Conservation (phyloP, 176 grass and related monocot genomes). For the Olyra latifolia region DNA sequence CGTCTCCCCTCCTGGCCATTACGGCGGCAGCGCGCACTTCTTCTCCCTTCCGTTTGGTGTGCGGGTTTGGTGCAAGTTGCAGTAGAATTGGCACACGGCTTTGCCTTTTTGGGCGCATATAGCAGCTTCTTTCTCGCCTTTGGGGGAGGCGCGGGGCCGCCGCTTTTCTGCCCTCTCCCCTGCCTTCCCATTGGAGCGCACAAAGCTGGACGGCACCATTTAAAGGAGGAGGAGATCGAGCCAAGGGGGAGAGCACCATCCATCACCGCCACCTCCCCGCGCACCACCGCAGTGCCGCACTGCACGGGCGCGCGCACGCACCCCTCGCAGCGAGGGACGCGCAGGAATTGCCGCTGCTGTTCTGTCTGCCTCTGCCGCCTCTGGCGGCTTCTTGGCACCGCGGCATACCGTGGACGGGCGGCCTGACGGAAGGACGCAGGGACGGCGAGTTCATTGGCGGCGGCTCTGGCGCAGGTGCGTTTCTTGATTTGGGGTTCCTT, state of each 20-base stretch:
- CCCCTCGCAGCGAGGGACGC: not conserved
- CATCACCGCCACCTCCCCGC: constrained; percentile 33
- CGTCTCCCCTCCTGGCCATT: not conserved
- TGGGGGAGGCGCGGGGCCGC: constrained; percentile 55
- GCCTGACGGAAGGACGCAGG: not conserved
- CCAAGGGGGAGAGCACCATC: constrained; percentile 26
- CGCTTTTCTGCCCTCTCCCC: constrained; percentile 48
- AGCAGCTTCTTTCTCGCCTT: constrained; percentile 36
- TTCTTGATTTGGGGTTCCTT: constrained; percentile 16
- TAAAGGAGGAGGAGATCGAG: constrained; percentile 44
- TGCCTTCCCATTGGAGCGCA: constrained; percentile 62
- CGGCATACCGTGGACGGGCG: not conserved
- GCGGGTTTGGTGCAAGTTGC: constrained; percentile 42
- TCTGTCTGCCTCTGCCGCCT: not conserved
- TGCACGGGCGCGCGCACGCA: not conserved
- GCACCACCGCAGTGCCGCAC: constrained; percentile 38
- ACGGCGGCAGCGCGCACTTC: not conserved
- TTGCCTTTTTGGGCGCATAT: constrained; percentile 46
- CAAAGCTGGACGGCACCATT: constrained; percentile 72
- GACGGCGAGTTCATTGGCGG: not conserved
- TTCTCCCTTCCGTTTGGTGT: not conserved
- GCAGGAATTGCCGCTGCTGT: constrained; percentile 16
- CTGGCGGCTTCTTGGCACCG: not conserved
- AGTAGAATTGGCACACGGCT: constrained; percentile 41
- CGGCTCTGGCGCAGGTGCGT: constrained; percentile 33